phyloP scores from a whole-genome alignment of 768 basidiomycete species.

The Rubroboletus pulcherrimus region DNA sequence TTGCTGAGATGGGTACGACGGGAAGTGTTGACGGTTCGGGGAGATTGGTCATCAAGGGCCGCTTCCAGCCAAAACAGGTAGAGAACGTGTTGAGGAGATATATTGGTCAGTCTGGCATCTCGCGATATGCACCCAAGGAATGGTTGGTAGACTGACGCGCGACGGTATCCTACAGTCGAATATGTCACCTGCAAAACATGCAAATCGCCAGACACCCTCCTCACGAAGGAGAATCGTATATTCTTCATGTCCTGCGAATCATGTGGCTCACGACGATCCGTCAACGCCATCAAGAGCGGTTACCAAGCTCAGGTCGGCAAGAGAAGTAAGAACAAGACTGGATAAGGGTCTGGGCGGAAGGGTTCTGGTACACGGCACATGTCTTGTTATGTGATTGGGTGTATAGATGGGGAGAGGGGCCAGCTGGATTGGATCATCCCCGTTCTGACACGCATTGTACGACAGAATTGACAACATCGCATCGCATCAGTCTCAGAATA shows the following conservation, averaged over 20 bases:
- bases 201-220: conserved; percentile 95
- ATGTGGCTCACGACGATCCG: conserved; percentile 86
- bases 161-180: conserved; percentile 57
- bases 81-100: conserved; percentile 96
- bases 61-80: conserved; percentile 97
- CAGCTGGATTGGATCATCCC: neutral
- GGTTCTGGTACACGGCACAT: neutral
- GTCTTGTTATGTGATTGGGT: neutral
- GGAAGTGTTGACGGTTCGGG: conserved; percentile 91
- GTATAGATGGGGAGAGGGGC: neutral
- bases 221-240: conserved; percentile 97
- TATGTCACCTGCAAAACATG: conserved; percentile 99
- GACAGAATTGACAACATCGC: conserved; percentile 11
- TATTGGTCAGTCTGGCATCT: conserved; percentile 62
- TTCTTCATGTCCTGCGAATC: conserved; percentile 97
- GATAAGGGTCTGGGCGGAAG: conserved; percentile 40
- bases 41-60: conserved; percentile 93
- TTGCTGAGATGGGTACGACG: conserved; percentile 97
- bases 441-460: conserved; percentile 9
- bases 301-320: conserved; percentile 95
- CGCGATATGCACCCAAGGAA: neutral
- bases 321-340: conserved; percentile 78
- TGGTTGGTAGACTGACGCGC: neutral
- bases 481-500: conserved; percentile 23
- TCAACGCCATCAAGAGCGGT: conserved; percentile 96